Conservation (phyloP, 768 basidiomycete species). For the Austroboletus eburneus region DNA sequence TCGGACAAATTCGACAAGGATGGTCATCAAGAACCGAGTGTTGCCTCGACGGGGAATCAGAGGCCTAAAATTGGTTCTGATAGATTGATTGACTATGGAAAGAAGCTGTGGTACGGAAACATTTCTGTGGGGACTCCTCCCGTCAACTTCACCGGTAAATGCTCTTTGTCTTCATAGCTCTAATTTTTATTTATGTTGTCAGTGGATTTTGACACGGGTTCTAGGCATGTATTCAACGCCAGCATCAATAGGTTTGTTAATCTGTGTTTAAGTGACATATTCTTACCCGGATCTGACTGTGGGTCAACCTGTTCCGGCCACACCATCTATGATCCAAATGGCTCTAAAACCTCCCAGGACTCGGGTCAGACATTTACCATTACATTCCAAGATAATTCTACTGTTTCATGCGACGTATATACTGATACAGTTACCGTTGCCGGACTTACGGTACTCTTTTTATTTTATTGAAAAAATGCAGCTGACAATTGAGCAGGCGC, state of each 20-base stretch:
- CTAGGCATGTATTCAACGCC: slow-evolving; percentile 10
- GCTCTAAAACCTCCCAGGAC: slow-evolving; percentile 8
- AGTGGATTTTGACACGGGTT: slow-evolving; percentile 28
- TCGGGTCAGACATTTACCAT: background rate
- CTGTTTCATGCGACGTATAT: slow-evolving; percentile 7
- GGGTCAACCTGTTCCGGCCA: slow-evolving; percentile 26
- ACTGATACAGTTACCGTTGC: slow-evolving; percentile 10
- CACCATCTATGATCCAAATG: slow-evolving; percentile 27
- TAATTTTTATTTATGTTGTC: background rate
- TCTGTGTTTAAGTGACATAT: slow-evolving; percentile 17
- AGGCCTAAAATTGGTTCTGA: background rate
- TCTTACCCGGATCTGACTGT: slow-evolving; percentile 25
- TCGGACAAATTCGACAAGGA: slow-evolving; percentile 1
- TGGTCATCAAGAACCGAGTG: background rate
- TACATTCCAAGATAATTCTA: background rate
- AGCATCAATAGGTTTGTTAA: background rate
- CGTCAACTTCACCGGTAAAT: background rate
- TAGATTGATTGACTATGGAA: background rate
- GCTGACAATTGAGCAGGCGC: slow-evolving; percentile 8
- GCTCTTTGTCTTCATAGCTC: background rate
- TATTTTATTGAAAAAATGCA: too few species aligned
- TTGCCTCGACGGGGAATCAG: background rate
- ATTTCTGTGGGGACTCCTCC: slow-evolving; percentile 12
- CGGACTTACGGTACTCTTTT: slow-evolving; percentile 8
- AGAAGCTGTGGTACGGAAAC: slow-evolving; percentile 8